Evolutionary conservation across 768 basidiomycete species (phyloP), one percentile per base, ranked within the genome.

Genomic region (Tricholoma furcatifolium): DNA sequence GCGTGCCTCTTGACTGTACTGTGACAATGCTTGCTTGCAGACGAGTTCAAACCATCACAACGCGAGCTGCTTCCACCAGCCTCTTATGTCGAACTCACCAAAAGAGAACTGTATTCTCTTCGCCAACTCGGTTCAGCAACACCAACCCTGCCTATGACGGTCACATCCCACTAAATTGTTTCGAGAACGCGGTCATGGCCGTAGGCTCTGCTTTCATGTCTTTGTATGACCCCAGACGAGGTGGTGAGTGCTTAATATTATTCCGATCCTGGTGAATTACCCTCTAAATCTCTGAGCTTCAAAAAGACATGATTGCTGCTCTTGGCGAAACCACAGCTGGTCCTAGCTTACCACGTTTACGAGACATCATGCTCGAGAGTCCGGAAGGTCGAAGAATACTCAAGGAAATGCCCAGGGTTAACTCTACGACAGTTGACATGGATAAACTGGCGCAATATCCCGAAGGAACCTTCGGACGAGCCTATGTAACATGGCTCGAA

Each of bases 261-360:
- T 31, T n/a, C 21, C 18, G 17, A 42, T 34, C 31, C 23, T 17
- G 27, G 11, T n/a, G 31, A 43, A 40, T 43, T n/a, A 34, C 17
- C 43, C 34, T 47, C 17, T 21, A 42, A 35, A 43, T 30, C 27
- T 11, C 21, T 34, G 18, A 10, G 20, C 10, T 36, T 14, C 15
- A 38, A 18, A n/a, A 55, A 98, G 95, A 99, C 68, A 93, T 99
- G 87, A 82, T 98, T 38, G 95, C 97, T 10, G 89, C 92, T 4
- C 79, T 98, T 8, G 93, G 92, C 20, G 97, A 98, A 70, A 93
- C 93, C 1, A 94, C 96, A 1, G 90, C 93, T 6, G 87, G 90
- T 2, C 77, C 83, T 0, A 83, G 85, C 49, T 76, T 98, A 38
- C 85, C 90, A 6, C 76, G 78, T 43, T 72, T 97, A 43, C 84